Conservation (phyloP, 2,329 filamentous ascomycete genomes). For the Trichoderma koningii region DNA sequence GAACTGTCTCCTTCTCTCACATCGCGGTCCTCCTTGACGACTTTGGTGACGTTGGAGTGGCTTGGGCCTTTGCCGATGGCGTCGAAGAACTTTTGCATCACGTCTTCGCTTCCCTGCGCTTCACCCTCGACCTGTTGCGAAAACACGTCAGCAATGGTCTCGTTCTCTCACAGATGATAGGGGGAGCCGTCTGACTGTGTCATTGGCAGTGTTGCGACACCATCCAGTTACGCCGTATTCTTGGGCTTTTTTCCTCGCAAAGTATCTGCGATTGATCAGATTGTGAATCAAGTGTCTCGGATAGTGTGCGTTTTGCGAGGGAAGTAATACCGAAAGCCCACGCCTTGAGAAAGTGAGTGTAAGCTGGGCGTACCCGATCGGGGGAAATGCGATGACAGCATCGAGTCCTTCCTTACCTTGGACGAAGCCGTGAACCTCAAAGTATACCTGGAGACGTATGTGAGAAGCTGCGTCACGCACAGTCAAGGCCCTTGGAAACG, state of each 20-base stretch:
- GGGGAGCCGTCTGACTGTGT: constrained; percentile 47
- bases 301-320: neutral
- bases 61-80: constrained; percentile 75
- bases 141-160: neutral
- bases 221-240: constrained; percentile 59
- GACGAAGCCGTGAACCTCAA: constrained; percentile 63
- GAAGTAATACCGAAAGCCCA: constrained; percentile 53
- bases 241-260: constrained; percentile 54
- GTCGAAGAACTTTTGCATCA: constrained; percentile 69
- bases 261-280: constrained; percentile 48
- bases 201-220: constrained; percentile 60
- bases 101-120: constrained; percentile 71
- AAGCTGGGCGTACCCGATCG: constrained; percentile 29
- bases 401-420: constrained; percentile 55
- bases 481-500: neutral
- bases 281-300: neutral
- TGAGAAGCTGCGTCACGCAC: neutral
- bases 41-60: constrained; percentile 69
- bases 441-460: constrained; percentile 53
- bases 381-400: neutral
- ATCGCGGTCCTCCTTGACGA: constrained; percentile 70
- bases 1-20: constrained; percentile 65
- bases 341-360: constrained; percentile 46
- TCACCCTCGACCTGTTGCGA: constrained; percentile 77
- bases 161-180: neutral